Evolutionary conservation across 2,329 filamentous ascomycete species (phyloP).

Genomic region (Cryphonectria nitschkei): DNA sequence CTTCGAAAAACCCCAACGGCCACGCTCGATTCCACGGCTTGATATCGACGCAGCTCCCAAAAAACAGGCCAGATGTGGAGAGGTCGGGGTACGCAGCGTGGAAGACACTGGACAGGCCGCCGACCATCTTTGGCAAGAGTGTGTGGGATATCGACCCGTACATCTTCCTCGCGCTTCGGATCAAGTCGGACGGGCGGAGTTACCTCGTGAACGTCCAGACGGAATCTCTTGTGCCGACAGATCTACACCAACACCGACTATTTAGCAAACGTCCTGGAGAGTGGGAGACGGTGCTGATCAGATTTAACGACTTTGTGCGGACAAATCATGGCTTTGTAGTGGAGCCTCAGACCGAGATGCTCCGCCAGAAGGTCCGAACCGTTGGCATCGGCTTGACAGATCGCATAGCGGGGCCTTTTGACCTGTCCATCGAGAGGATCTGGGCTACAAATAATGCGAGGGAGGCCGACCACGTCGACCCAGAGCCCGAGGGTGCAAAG

Average conservation of each 20-base stretch:
- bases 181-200: constrained; percentile 87
- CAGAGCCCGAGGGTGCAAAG: constrained; percentile 28
- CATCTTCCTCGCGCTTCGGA: constrained; percentile 80
- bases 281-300: constrained; percentile 95
- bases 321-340: constrained; percentile 92
- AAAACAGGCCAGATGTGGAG: constrained; percentile 72
- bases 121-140: constrained; percentile 83
- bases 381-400: constrained; percentile 90
- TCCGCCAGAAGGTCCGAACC: constrained; percentile 82
- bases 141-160: constrained; percentile 92
- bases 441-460: constrained; percentile 81
- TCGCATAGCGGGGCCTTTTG: constrained; percentile 83
- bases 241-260: constrained; percentile 91
- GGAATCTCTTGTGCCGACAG: constrained; percentile 90
- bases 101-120: constrained; percentile 75
- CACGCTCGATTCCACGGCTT: constrained; percentile 84
- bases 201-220: constrained; percentile 97
- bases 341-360: constrained; percentile 88
- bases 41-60: constrained; percentile 85
- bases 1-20: constrained; percentile 43
- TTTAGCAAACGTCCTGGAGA: constrained; percentile 78
- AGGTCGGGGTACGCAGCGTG: constrained; percentile 89
- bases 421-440: constrained; percentile 80
- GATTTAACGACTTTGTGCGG: constrained; percentile 89
- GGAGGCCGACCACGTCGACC: constrained; percentile 40